phyloP scores from a whole-genome alignment of 768 basidiomycete genomes.

The Macrocybe gigantea region DNA sequence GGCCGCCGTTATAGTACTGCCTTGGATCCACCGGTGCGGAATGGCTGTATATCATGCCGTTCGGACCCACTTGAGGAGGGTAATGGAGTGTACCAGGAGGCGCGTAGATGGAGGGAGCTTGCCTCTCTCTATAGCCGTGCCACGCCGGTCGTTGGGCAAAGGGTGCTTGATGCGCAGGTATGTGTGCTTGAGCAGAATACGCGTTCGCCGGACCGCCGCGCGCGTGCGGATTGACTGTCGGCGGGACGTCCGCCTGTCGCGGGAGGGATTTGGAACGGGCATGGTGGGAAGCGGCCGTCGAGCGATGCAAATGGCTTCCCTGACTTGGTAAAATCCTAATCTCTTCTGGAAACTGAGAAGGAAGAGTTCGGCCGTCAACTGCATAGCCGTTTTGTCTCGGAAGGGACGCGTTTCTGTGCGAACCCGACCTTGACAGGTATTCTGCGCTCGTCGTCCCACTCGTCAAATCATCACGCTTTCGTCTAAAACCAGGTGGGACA shows the following conservation, averaged over 20 bases:
- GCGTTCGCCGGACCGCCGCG: slow-evolving; percentile 9
- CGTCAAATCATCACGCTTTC: slow-evolving; percentile 16
- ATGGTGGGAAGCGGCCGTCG: slow-evolving; percentile 27
- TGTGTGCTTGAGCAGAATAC: slow-evolving; percentile 4
- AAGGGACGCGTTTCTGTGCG: slow-evolving; percentile 3
- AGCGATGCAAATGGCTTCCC: slow-evolving; percentile 26
- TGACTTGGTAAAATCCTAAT: slow-evolving; percentile 57
- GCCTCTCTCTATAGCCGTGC: slow-evolving; percentile 23
- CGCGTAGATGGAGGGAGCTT: slow-evolving; percentile 51
- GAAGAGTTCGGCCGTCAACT: slow-evolving; percentile 4
- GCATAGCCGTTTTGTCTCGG: not conserved
- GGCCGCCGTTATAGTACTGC: slow-evolving; percentile 22
- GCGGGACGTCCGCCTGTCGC: slow-evolving; percentile 25
- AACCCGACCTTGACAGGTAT: slow-evolving; percentile 14
- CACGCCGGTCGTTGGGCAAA: slow-evolving; percentile 19
- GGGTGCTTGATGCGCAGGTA: slow-evolving; percentile 1
- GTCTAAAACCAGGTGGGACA: slow-evolving; percentile 11
- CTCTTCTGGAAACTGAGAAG: slow-evolving; percentile 45
- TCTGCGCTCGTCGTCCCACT: slow-evolving; percentile 22
- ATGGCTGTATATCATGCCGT: slow-evolving; percentile 64
- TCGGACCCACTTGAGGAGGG: slow-evolving; percentile 44
- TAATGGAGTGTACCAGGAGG: slow-evolving; percentile 58
- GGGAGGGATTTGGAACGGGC: slow-evolving; percentile 43
- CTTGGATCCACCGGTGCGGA: slow-evolving; percentile 38
- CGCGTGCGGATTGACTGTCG: slow-evolving; percentile 17